phyloP scores from a whole-genome alignment of 2,329 filamentous ascomycete species.

The Diaporthe destruens region DNA sequence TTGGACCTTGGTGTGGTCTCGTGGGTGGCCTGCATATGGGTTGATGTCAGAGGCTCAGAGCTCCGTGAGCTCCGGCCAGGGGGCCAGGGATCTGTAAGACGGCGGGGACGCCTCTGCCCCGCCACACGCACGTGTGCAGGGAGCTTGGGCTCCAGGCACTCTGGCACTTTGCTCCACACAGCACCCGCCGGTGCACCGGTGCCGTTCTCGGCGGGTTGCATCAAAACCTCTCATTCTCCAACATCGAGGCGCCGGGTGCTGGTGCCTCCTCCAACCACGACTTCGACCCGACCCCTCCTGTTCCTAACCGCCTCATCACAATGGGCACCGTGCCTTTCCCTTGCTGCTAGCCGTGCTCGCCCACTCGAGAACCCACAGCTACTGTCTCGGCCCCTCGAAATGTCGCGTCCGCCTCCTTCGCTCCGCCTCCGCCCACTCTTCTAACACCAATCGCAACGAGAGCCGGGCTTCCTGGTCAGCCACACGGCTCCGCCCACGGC shows the following conservation, averaged over 20 bases:
- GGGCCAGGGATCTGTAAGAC: neutral
- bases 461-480: constrained; percentile 11
- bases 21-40: constrained; percentile 13
- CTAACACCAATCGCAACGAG: constrained; percentile 11
- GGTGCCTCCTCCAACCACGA: neutral
- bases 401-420: constrained; percentile 36
- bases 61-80: constrained; percentile 29
- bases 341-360: constrained; percentile 6
- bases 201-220: neutral
- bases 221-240: constrained; percentile 26
- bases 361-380: neutral
- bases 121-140: neutral
- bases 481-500: neutral
- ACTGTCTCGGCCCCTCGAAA: constrained; percentile 27
- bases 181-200: neutral
- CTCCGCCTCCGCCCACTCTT: constrained; percentile 9
- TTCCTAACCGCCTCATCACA: constrained; percentile 1
- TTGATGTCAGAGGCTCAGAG: constrained; percentile 34
- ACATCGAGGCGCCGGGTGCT: neutral
- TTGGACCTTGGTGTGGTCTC: constrained; percentile 5
- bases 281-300: neutral
- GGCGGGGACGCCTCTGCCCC: neutral
- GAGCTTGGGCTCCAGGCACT: constrained; percentile 7
- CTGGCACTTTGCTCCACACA: neutral
- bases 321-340: constrained; percentile 11